phyloP scores from a whole-genome alignment of 2,329 filamentous ascomycete species.

The Akanthomyces lecanii region DNA sequence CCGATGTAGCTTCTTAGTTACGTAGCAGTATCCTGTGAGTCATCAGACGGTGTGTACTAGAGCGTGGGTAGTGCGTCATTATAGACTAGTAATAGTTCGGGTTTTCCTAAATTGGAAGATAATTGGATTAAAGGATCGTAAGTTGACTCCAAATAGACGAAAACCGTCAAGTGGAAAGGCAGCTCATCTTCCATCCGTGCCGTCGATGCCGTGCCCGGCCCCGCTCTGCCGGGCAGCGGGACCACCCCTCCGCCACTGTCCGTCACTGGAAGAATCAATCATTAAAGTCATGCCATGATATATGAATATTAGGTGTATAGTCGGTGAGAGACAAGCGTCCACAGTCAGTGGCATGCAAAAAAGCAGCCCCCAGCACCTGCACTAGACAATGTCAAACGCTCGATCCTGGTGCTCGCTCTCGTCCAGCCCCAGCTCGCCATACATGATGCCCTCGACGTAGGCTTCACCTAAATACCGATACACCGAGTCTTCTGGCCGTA shows the following conservation, averaged over 20 bases:
- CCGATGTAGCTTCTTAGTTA: no score
- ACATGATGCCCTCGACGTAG: constrained; percentile 1
- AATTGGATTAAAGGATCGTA: background rate
- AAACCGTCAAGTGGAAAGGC: background rate
- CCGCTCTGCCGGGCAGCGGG: background rate
- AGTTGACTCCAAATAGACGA: background rate
- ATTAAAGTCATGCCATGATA: background rate
- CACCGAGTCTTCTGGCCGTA: background rate
- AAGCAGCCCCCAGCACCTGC: background rate
- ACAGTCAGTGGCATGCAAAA: background rate
- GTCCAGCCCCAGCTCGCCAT: constrained; percentile 4
- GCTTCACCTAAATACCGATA: background rate
- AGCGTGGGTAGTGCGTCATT: no score
- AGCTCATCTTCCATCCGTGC: background rate
- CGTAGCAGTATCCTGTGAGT: no score
- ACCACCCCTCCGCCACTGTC: background rate
- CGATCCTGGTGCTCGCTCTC: background rate
- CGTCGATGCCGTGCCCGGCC: background rate
- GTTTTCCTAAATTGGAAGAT: background rate
- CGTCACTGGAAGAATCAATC: background rate
- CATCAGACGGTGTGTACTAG: no score
- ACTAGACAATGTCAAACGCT: background rate
- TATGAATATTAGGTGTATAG: background rate
- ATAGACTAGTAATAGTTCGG: no score
- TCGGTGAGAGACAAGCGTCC: background rate